These are phyloP conservation scores for Entophlyctis luteolus DNA, from an alignment of 192 early-diverging fungal genomes.

Conservation along the genomic window DNA sequence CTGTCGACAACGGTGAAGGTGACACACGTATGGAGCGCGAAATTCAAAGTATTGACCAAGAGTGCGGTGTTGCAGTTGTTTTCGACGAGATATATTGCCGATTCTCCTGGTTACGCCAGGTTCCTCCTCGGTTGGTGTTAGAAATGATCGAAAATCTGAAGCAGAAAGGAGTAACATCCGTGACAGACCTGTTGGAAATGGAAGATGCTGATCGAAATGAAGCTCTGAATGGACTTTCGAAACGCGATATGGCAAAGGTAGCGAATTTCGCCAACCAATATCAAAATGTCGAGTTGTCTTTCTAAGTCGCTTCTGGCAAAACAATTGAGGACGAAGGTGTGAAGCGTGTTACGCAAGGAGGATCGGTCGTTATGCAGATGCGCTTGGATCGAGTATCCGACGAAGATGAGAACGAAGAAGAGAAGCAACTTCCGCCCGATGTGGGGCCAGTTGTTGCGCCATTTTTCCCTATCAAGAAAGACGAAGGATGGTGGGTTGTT, in stretches of 20 bases:
- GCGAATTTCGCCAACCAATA: constrained; percentile 87
- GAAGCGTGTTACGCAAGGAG: constrained; percentile 46
- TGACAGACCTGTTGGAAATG: constrained; percentile 93
- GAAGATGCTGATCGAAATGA: constrained; percentile 76
- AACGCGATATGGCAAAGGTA: constrained; percentile 69
- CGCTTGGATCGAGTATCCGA: constrained; percentile 79
- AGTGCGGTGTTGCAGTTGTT: constrained; percentile 88
- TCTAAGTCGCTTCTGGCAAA: constrained; percentile 48
- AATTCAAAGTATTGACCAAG: constrained; percentile 64
- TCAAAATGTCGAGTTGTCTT: constrained; percentile 83
- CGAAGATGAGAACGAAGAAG: constrained; percentile 57
- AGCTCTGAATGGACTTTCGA: constrained; percentile 58
- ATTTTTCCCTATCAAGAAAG: constrained; percentile 82
- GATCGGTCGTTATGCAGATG: constrained; percentile 63
- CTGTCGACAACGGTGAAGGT: constrained; percentile 19
- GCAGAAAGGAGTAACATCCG: constrained; percentile 68
- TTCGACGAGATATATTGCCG: constrained; percentile 76
- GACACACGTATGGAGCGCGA: neutral
- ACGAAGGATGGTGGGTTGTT: constrained; percentile 98
- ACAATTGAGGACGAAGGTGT: constrained; percentile 46
- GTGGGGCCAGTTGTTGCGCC: constrained; percentile 86
- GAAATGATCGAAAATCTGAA: constrained; percentile 72
- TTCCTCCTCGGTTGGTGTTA: constrained; percentile 72
- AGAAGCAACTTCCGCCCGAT: neutral
- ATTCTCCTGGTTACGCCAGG: constrained; percentile 84